Evolutionary conservation across 495 filamentous ascomycete species (phyloP), one percentile per base, ranked within the genome.

Genomic region (Glarea lozoyensis): DNA sequence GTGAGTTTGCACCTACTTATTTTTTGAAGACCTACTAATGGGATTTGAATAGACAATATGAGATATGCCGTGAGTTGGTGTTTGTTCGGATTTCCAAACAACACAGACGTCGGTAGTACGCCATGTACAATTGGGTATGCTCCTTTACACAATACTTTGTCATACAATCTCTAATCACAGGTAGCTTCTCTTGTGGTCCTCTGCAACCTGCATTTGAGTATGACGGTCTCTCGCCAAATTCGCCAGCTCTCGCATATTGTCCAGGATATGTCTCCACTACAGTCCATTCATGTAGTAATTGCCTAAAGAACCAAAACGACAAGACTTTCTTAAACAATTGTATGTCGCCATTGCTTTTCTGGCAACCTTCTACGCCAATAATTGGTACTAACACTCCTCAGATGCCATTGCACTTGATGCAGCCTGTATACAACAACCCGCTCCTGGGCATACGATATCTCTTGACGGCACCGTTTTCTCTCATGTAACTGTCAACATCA

Each of bases 391-490:
- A 16, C n/a, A 25, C 23, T 24, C 20, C 23, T 16, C 29, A 72
- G 68, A 62, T 44, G 51, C 74, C 40, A 54, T 60, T 4, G 67
- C 65, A 20, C 55, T 75, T 1, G 51, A 68, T 33, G 69, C 67
- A 37, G 73, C 65, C 7, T 76, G 73, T 45, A 43, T 54, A 10
- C 68, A 74, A 45, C 59, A 65, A 15, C 71, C 73, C 2, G 30
- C 54, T 2, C 36, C 60, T 1, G 69, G 70, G 11, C 49, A 43
- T 9, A 39, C 57, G 12, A 46, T 76, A 18, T 63, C 64, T 15
- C 42, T 75, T 15, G 65, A 63, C 44, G 71, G 66, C 29, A 68
- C 63, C 10, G 39, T 75, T 42, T 75, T 76, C 45, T 61, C 68
- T 16, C 44, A 33, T 1, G 54, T 52, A 2, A 31, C n/a, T 10